A percentile compares a stretch with the other conserved stretches of the same genome.
Conservation (phyloP, 1,284 basidiomycete genomes). For the Ganoderma resinaceum region DNA sequence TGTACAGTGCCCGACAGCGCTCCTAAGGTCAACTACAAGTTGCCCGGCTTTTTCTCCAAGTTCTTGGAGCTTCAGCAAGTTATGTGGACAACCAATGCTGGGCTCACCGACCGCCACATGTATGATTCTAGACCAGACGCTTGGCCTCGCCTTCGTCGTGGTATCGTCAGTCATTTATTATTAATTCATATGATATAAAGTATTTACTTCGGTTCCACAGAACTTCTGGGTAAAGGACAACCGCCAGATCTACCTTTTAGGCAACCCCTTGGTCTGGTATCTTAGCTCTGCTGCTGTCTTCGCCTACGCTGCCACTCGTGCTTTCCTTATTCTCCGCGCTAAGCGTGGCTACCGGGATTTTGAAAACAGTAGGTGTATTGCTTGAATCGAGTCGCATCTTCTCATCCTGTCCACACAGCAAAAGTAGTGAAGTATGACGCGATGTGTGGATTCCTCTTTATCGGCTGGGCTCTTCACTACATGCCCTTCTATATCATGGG, state of each 20-base stretch:
- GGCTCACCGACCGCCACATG: slow-evolving; percentile 92
- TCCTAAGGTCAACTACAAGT: slow-evolving; percentile 87
- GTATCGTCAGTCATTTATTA: slow-evolving; percentile 76
- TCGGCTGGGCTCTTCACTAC: slow-evolving; percentile 96
- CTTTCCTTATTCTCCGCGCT: slow-evolving; percentile 84
- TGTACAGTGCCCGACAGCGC: slow-evolving; percentile 70
- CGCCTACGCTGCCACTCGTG: slow-evolving; percentile 74
- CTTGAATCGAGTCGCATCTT: neutral
- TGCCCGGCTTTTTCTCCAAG: slow-evolving; percentile 88
- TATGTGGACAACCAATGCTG: slow-evolving; percentile 99
- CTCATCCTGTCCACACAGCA: slow-evolving; percentile 51
- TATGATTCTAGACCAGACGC: slow-evolving; percentile 92
- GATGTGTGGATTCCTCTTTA: slow-evolving; percentile 88
- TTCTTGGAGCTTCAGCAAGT: slow-evolving; percentile 93
- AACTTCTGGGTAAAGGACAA: slow-evolving; percentile 99
- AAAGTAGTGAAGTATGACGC: slow-evolving; percentile 93
- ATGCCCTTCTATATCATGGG: slow-evolving; percentile 97
- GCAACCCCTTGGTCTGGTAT: slow-evolving; percentile 96
- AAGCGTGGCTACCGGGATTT: slow-evolving; percentile 94
- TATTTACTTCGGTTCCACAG: slow-evolving; percentile 44
- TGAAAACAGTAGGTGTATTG: slow-evolving; percentile 75
- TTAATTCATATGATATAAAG: neutral
- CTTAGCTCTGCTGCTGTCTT: slow-evolving; percentile 76
- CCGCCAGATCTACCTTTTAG: slow-evolving; percentile 93
- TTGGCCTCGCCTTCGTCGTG: slow-evolving; percentile 91